Conservation (phyloP, 305 asterid species). For the Fraxinus paxiana region DNA sequence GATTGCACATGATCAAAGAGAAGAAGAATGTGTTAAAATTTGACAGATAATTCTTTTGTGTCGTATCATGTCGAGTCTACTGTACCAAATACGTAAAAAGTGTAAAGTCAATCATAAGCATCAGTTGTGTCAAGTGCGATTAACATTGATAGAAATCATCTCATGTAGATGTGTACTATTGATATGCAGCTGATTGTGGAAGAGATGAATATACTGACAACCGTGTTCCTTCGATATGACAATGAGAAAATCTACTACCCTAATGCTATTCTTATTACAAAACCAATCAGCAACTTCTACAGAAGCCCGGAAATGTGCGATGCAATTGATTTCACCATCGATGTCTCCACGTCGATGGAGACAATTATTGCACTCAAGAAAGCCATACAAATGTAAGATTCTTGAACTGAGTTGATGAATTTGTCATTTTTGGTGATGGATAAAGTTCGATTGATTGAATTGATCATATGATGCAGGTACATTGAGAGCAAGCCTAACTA, state of each 20-base stretch:
- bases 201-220: conserved; percentile 69
- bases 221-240: conserved; percentile 55
- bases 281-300: conserved; percentile 63
- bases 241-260: conserved; percentile 68
- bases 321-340: conserved; percentile 23
- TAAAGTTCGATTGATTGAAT: neutral
- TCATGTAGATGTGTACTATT: neutral
- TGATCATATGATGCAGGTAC: conserved; percentile 35
- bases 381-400: conserved; percentile 31
- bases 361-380: conserved; percentile 36
- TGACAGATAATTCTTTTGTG: neutral
- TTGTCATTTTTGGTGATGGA: neutral
- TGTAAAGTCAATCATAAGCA: neutral
- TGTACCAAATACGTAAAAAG: neutral
- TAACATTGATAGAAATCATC: neutral
- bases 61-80: too few relatives aligned
- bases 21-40: neutral
- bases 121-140: neutral
- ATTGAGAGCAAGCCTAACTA: conserved; percentile 61
- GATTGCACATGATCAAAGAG: neutral
- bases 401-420: neutral
- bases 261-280: conserved; percentile 44
- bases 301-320: conserved; percentile 75
- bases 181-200: conserved; percentile 54
- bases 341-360: neutral